These are phyloP conservation scores for Boletellus emodensis DNA, from an alignment of 768 basidiomycete species.

Conservation along the genomic window DNA sequence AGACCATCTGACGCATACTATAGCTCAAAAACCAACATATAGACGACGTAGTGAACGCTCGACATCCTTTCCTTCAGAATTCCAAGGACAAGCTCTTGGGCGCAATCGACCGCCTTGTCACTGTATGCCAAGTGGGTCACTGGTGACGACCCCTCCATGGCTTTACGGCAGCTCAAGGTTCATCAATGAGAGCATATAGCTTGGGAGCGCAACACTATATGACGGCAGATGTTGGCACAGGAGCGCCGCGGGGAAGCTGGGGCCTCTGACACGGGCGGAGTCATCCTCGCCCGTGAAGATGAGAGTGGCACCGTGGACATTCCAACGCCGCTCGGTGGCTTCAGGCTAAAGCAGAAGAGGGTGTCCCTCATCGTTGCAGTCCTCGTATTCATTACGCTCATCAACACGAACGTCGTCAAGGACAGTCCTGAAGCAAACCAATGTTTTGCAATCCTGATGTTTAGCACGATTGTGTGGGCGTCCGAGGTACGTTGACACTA, in stretches of 20 bases:
- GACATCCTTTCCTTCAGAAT: conserved; percentile 61
- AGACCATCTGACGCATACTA: background rate
- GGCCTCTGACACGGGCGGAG: conserved; percentile 40
- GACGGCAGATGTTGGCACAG: conserved; percentile 91
- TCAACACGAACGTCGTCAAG: conserved; percentile 54
- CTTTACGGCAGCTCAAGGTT: conserved; percentile 77
- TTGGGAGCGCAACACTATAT: conserved; percentile 96
- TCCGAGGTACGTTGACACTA: conserved; percentile 61
- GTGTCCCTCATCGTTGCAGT: conserved; percentile 57
- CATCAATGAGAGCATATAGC: conserved; percentile 92
- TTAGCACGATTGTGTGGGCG: conserved; percentile 94
- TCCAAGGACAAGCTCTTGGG: conserved; percentile 62
- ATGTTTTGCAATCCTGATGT: conserved; percentile 84
- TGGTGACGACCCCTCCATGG: conserved; percentile 59
- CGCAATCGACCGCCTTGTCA: conserved; percentile 55
- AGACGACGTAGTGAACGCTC: conserved; percentile 60
- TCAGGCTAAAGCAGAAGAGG: conserved; percentile 63
- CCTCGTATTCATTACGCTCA: conserved; percentile 52
- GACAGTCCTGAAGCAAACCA: conserved; percentile 72
- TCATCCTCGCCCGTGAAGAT: conserved; percentile 40
- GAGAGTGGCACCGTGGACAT: conserved; percentile 40
- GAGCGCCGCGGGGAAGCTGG: conserved; percentile 57
- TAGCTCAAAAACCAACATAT: conserved; percentile 79
- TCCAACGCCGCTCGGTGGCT: conserved; percentile 59
- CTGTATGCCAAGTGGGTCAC: conserved; percentile 88